Percentiles rank a stretch among this genome's conserved stretches.
Evolutionary conservation across 2,329 filamentous ascomycete species (phyloP).

Genomic region (Xylariales sp.): DNA sequence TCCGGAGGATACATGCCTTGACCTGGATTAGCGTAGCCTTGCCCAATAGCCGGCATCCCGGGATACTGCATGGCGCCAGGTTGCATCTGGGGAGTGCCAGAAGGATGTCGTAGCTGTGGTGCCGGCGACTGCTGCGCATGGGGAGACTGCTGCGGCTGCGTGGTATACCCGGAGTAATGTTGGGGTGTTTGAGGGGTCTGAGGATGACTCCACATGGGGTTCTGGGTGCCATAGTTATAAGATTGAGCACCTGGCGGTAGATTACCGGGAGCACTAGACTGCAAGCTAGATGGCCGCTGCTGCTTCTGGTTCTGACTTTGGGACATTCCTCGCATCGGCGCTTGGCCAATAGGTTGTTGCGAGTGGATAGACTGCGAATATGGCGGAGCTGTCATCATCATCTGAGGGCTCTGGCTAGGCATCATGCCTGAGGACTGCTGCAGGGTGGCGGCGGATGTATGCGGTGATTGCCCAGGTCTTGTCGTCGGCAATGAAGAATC

Average conservation of each 20-base stretch:
- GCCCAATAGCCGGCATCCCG: constrained; percentile 57
- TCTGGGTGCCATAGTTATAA: constrained; percentile 59
- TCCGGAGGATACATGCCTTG: constrained; percentile 59
- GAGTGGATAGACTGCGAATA: constrained; percentile 71
- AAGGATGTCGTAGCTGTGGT: constrained; percentile 56
- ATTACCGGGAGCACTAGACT: constrained; percentile 47
- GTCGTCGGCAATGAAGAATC: constrained; percentile 42
- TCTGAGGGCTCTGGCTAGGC: constrained; percentile 59
- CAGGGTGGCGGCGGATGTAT: constrained; percentile 48
- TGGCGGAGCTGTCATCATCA: constrained; percentile 60
- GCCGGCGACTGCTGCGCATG: constrained; percentile 53
- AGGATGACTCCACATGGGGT: constrained; percentile 56
- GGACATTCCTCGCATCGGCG: constrained; percentile 66
- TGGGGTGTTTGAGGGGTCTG: constrained; percentile 62
- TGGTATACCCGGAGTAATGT: constrained; percentile 49
- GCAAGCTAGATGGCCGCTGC: constrained; percentile 58
- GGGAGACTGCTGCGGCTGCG: constrained; percentile 43
- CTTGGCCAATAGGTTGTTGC: constrained; percentile 67
- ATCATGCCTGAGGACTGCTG: constrained; percentile 40
- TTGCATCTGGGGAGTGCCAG: constrained; percentile 51
- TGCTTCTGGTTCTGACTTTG: constrained; percentile 60
- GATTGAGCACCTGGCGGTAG: constrained; percentile 48
- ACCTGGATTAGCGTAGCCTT: constrained; percentile 50
- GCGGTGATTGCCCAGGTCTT: constrained; percentile 54
- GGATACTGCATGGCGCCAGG: constrained; percentile 54